Conservation (phyloP, 1,284 basidiomycete species). For the Salmacisia buchloeana region DNA sequence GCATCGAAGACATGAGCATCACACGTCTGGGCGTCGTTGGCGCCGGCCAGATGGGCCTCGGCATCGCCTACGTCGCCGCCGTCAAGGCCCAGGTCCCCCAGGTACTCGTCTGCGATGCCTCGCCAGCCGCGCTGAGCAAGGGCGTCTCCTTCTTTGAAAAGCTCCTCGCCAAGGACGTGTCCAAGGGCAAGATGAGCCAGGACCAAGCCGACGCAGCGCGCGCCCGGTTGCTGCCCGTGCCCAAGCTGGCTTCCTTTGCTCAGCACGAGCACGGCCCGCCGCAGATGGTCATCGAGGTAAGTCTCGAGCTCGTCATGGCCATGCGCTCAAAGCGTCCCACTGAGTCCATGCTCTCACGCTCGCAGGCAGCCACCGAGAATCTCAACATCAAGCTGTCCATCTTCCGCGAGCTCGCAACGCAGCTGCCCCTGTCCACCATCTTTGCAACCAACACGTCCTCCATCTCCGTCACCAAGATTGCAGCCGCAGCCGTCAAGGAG, state of each 20-base stretch:
- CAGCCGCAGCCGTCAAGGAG: conserved; percentile 55
- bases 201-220: conserved; percentile 69
- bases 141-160: conserved; percentile 64
- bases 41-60: conserved; percentile 42
- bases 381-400: conserved; percentile 72
- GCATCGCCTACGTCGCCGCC: conserved; percentile 78
- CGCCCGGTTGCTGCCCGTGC: conserved; percentile 23
- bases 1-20: too few species aligned
- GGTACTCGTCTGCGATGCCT: conserved; percentile 30
- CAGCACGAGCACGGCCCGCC: conserved; percentile 62
- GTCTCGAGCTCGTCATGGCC: conserved; percentile 20
- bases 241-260: conserved; percentile 25
- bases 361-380: conserved; percentile 80
- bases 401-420: conserved; percentile 66
- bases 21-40: background rate
- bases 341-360: background rate
- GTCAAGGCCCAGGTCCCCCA: conserved; percentile 26
- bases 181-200: conserved; percentile 70
- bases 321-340: background rate
- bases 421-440: conserved; percentile 69
- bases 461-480: conserved; percentile 89
- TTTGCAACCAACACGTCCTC: conserved; percentile 90
- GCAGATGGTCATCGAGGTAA: conserved; percentile 83
- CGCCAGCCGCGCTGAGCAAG: conserved; percentile 61
- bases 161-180: conserved; percentile 78